Conservation (phyloP, 768 basidiomycete species). For the Leccinum imitatum region DNA sequence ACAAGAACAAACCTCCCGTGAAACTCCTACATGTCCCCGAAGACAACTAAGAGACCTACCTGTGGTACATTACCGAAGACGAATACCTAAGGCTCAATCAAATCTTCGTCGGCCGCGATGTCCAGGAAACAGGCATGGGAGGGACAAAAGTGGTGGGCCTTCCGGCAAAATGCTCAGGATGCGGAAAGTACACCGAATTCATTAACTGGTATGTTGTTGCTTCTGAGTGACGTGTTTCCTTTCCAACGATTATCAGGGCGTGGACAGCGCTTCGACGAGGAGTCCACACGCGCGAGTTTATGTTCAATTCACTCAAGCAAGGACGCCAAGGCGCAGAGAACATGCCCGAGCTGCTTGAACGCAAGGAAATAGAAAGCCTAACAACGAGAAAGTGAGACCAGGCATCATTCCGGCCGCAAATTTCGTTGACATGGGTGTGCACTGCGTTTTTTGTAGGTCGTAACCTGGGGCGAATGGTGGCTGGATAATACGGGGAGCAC, state of each 20-base stretch:
- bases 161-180: conserved; percentile 8
- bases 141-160: conserved; percentile 16
- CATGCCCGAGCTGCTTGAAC: conserved; percentile 5
- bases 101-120: conserved; percentile 11
- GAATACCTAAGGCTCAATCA: conserved; percentile 18
- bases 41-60: neutral
- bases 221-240: neutral
- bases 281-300: too few species aligned
- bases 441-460: neutral
- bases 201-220: conserved; percentile 9
- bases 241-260: conserved; percentile 1
- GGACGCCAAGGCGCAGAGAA: conserved; percentile 5
- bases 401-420: neutral
- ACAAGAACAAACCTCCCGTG: conserved; percentile 12
- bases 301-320: too few species aligned
- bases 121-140: conserved; percentile 15
- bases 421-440: neutral
- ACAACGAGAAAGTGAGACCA: conserved; percentile 1
- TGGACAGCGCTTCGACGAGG: conserved; percentile 9
- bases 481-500: conserved; percentile 16
- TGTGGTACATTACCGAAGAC: conserved; percentile 21
- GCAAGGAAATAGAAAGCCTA: neutral
- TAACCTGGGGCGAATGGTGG: conserved; percentile 14
- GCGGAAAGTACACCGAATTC: conserved; percentile 19
- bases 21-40: neutral